A percentile compares a stretch with the other conserved stretches of the same genome.
phyloP scores from a whole-genome alignment of 164 flowering plant genomes.

The Akebia trifoliata region DNA sequence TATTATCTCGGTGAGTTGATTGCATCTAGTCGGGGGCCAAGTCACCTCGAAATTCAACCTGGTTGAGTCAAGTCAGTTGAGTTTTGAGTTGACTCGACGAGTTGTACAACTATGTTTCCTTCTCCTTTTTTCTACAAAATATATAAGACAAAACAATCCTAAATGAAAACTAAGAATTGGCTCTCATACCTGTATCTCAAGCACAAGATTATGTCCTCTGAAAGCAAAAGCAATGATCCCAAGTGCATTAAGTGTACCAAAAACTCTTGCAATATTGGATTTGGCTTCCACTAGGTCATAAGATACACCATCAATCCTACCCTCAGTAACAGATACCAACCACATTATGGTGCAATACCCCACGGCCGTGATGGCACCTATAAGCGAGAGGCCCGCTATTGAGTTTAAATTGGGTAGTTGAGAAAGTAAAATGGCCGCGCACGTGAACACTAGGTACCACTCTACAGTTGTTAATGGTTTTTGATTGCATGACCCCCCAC shows the following conservation, averaged over 20 bases:
- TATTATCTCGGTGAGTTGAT: too few relatives aligned
- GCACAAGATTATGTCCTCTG: slow-evolving; percentile 77
- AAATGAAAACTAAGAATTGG: background rate
- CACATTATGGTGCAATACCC: slow-evolving; percentile 54
- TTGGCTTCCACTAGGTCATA: slow-evolving; percentile 22
- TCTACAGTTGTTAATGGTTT: slow-evolving; percentile 42
- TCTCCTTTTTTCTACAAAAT: background rate
- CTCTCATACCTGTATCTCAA: slow-evolving; percentile 68
- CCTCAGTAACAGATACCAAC: slow-evolving; percentile 38
- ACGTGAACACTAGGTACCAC: slow-evolving; percentile 64
- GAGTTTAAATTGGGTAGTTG: slow-evolving; percentile 72
- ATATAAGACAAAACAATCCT: background rate
- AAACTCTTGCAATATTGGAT: slow-evolving; percentile 19
- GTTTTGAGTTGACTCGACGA: too few relatives aligned
- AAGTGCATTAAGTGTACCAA: slow-evolving; percentile 52
- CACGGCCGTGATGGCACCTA: slow-evolving; percentile 54
- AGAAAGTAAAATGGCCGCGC: slow-evolving; percentile 38
- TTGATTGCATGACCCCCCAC: slow-evolving; percentile 27
- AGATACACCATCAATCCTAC: slow-evolving; percentile 27
- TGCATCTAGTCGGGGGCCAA: too few relatives aligned
- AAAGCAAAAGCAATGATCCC: too few relatives aligned
- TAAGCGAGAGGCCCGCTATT: slow-evolving; percentile 49
- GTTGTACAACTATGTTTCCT: background rate
- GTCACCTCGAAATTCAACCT: too few relatives aligned
- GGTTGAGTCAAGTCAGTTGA: too few relatives aligned